A percentile compares a stretch with the other conserved stretches of the same genome.
Conservation (phyloP, 139 green algal species). For the Auxenochlorella pyrenoidosa region DNA sequence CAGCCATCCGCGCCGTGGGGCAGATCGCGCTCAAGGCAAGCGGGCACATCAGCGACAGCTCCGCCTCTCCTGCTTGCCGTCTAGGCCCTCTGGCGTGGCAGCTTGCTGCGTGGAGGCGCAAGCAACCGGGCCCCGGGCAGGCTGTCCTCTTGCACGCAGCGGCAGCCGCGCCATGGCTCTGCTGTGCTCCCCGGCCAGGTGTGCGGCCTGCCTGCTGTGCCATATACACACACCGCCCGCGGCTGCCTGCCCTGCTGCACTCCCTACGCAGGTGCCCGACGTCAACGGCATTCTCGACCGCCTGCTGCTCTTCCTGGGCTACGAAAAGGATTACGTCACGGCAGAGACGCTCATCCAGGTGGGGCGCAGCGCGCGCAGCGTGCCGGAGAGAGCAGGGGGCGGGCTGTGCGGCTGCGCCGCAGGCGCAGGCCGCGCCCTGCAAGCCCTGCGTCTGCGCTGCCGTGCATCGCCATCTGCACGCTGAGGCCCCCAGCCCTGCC, state of each 20-base stretch:
- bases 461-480: background rate
- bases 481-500: no score
- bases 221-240: no score
- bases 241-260: background rate
- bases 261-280: conserved; percentile 71
- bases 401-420: no score
- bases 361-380: background rate
- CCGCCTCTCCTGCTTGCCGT: no score
- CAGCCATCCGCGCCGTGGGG: conserved; percentile 79
- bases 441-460: background rate
- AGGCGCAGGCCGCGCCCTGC: background rate
- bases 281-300: conserved; percentile 90
- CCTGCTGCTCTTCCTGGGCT: conserved; percentile 92
- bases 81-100: no score
- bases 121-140: no score
- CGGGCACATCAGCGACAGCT: no score
- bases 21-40: conserved; percentile 72
- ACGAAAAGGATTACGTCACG: conserved; percentile 58
- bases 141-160: background rate
- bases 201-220: background rate
- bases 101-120: background rate
- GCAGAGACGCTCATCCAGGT: conserved; percentile 66
- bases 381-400: no score
- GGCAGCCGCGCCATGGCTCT: no score
- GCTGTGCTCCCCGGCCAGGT: background rate